A percentile compares a stretch with the other conserved stretches of the same genome.
Evolutionary conservation across 495 filamentous ascomycete species (phyloP).

Genomic region (Haplographium delicatum): DNA sequence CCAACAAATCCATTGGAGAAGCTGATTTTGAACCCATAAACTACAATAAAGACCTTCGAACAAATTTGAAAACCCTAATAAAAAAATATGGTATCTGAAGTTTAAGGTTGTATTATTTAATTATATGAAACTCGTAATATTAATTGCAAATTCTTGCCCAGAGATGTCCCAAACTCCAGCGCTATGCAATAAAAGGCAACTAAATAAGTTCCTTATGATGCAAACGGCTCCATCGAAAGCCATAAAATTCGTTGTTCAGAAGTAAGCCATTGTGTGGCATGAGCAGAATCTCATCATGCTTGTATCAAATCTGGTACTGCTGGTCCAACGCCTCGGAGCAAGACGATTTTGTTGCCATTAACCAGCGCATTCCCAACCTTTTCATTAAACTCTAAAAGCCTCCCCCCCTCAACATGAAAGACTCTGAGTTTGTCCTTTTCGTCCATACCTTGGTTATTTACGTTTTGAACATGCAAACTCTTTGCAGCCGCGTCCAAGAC

Average conservation of each 20-base stretch:
- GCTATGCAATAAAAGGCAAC: slow-evolving; percentile 25
- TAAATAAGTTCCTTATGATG: too few relatives aligned
- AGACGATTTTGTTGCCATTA: slow-evolving; percentile 81
- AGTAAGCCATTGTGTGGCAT: too few relatives aligned
- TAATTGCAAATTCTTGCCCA: too few relatives aligned
- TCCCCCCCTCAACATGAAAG: slow-evolving; percentile 87
- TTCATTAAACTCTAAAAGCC: slow-evolving; percentile 80
- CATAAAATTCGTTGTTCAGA: slow-evolving; percentile 2
- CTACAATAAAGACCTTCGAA: background rate
- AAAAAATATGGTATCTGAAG: too few relatives aligned
- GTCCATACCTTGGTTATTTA: slow-evolving; percentile 76
- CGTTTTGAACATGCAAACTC: slow-evolving; percentile 73
- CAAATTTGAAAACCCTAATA: background rate
- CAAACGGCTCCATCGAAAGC: background rate
- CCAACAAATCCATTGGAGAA: slow-evolving; percentile 28
- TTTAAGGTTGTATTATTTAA: too few relatives aligned
- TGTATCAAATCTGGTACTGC: slow-evolving; percentile 45
- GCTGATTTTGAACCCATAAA: slow-evolving; percentile 6
- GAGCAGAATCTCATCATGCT: background rate
- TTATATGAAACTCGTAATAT: too few relatives aligned
- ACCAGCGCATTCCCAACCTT: slow-evolving; percentile 64
- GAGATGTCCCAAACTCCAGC: slow-evolving; percentile 17
- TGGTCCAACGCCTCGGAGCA: slow-evolving; percentile 77
- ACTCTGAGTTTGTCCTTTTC: slow-evolving; percentile 77
- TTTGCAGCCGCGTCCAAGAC: slow-evolving; percentile 84